phyloP scores from a whole-genome alignment of 345 rosid genomes.

The Orychophragmus violaceus region DNA sequence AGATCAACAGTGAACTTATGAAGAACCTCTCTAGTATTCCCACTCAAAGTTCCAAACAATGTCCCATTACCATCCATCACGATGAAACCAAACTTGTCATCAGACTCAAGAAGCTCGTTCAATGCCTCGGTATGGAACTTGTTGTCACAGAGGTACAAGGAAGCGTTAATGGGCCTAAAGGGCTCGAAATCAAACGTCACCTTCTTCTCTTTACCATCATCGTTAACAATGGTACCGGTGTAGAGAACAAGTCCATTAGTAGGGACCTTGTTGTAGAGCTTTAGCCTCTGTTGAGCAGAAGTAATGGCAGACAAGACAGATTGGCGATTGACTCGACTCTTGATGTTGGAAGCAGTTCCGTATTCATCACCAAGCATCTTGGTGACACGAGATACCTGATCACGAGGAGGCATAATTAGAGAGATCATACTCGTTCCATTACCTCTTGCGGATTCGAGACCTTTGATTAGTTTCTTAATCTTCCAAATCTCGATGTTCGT shows the following conservation, averaged over 20 bases:
- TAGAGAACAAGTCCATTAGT: conserved; percentile 88
- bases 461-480: conserved; percentile 85
- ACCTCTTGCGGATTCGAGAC: conserved; percentile 84
- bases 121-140: conserved; percentile 86
- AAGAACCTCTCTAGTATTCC: conserved; percentile 84
- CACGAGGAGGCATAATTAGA: conserved; percentile 94
- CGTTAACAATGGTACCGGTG: conserved; percentile 75
- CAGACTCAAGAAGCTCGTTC: conserved; percentile 81
- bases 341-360: conserved; percentile 92
- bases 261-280: conserved; percentile 86
- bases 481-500: conserved; percentile 96
- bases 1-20: conserved; percentile 87
- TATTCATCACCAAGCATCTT: conserved; percentile 97
- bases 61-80: conserved; percentile 97
- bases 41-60: conserved; percentile 83
- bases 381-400: conserved; percentile 83
- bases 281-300: conserved; percentile 90
- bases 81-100: conserved; percentile 88
- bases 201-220: conserved; percentile 92
- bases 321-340: conserved; percentile 86
- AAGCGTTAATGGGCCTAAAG: conserved; percentile 87
- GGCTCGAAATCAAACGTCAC: conserved; percentile 92
- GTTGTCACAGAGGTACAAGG: conserved; percentile 81
- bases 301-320: conserved; percentile 90
- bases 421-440: conserved; percentile 97